Evolutionary conservation across 371 early-diverging fungal genomes (phyloP).

Genomic region (Rhizopus arrhizus): DNA sequence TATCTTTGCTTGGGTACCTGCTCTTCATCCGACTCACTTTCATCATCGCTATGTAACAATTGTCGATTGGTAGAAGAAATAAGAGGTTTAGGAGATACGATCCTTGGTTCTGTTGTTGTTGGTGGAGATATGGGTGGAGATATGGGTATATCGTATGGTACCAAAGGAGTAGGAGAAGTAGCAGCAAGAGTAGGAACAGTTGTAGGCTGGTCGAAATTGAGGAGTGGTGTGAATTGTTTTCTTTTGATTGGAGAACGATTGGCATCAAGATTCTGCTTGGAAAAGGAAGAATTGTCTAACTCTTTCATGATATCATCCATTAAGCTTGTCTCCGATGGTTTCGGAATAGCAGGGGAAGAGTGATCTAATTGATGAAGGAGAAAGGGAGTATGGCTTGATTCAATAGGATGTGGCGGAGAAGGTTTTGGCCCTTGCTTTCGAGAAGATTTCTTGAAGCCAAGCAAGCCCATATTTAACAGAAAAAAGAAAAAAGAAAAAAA

Average conservation of each 20-base stretch:
- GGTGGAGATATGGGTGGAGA: conserved; percentile 1
- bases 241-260: neutral
- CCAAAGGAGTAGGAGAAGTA: neutral
- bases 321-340: conserved; percentile 15
- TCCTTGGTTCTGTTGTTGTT: conserved; percentile 9
- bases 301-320: conserved; percentile 38
- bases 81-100: conserved; percentile 15
- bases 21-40: conserved; percentile 11
- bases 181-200: neutral
- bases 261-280: no score
- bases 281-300: conserved; percentile 7
- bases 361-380: neutral
- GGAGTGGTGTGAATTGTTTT: neutral
- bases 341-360: conserved; percentile 1
- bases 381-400: neutral
- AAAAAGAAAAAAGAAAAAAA: neutral
- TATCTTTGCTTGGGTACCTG: neutral
- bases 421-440: conserved; percentile 17
- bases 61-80: conserved; percentile 12
- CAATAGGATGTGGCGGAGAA: neutral
- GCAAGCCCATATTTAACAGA: conserved; percentile 20
- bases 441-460: conserved; percentile 22
- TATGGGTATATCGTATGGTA: no score
- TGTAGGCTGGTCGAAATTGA: neutral
- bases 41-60: conserved; percentile 3